These are phyloP conservation scores for Cucurbita maxima DNA, from an alignment of 306 rosid genomes.

Conservation along the genomic window DNA sequence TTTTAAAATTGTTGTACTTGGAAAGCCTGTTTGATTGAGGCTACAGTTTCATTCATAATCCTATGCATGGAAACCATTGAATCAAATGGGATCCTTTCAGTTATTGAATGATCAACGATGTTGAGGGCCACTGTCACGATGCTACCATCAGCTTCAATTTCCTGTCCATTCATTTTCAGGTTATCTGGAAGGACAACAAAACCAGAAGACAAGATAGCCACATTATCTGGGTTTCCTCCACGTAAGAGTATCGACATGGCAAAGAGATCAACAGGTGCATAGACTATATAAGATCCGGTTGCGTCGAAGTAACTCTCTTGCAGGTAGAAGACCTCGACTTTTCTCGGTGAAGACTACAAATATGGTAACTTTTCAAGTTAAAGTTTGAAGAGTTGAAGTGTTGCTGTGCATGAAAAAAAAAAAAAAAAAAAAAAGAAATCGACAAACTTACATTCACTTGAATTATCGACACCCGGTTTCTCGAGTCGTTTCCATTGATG, in stretches of 20 bases:
- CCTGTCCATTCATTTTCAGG: constrained; percentile 12
- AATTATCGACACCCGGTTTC: constrained; percentile 82
- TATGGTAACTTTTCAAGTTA: not conserved
- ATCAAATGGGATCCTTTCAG: constrained; percentile 3
- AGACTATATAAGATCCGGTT: constrained; percentile 61
- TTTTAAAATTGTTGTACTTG: not conserved
- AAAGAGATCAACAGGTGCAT: constrained; percentile 78
- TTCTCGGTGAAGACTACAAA: constrained; percentile 17
- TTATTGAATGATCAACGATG: constrained; percentile 7
- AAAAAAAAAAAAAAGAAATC: not conserved
- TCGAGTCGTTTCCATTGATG: constrained; percentile 70
- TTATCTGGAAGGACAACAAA: constrained; percentile 81
- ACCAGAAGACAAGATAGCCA: constrained; percentile 88
- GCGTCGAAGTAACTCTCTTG: constrained; percentile 79
- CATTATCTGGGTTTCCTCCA: constrained; percentile 88
- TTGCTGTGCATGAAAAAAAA: not conserved
- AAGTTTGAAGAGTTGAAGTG: not conserved
- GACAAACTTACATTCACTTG: constrained; percentile 53
- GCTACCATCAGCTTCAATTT: constrained; percentile 15
- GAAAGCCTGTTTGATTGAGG: constrained; percentile 15
- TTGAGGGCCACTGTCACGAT: constrained; percentile 31
- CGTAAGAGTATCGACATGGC: constrained; percentile 76
- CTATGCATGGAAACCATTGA: constrained; percentile 12
- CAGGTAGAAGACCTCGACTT: constrained; percentile 7
- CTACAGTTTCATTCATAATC: constrained; percentile 14